Evolutionary conservation across 345 rosid species (phyloP).

Genomic region (Eucalyptus decipiens): DNA sequence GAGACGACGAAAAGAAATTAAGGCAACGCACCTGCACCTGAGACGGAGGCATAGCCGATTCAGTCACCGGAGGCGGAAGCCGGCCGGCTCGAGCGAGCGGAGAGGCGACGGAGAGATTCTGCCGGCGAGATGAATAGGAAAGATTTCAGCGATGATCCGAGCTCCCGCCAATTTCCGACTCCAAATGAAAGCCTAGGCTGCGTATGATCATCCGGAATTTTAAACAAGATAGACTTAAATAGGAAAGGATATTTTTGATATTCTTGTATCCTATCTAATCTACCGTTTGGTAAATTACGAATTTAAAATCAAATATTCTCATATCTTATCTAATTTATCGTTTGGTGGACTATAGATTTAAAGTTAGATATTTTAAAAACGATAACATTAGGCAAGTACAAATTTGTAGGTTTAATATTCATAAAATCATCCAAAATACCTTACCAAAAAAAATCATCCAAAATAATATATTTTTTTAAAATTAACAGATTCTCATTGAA

Average conservation of each 20-base stretch:
- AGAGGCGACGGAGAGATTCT: neutral
- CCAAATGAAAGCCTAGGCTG: neutral
- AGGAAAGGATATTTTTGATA: too few relatives aligned
- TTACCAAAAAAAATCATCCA: too few relatives aligned
- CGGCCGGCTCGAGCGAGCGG: neutral
- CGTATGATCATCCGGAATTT: too few relatives aligned
- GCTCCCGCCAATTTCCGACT: neutral
- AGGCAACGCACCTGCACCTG: neutral
- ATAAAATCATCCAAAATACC: too few relatives aligned
- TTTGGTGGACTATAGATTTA: too few relatives aligned
- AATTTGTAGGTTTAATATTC: too few relatives aligned
- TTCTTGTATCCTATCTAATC: rapidly evolving
- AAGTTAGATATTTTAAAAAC: too few relatives aligned
- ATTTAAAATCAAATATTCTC: rapidly evolving
- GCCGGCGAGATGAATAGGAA: neutral
- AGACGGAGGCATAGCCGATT: neutral
- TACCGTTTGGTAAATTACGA: rapidly evolving
- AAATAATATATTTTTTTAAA: too few relatives aligned
- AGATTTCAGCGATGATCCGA: neutral
- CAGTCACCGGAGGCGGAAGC: neutral
- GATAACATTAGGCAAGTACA: too few relatives aligned
- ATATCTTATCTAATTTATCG: too few relatives aligned
- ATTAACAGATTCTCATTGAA: too few relatives aligned
- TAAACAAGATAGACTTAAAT: too few relatives aligned
- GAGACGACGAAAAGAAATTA: neutral